Conservation (phyloP, 1,284 basidiomycete species). For the Tilletia indica region DNA sequence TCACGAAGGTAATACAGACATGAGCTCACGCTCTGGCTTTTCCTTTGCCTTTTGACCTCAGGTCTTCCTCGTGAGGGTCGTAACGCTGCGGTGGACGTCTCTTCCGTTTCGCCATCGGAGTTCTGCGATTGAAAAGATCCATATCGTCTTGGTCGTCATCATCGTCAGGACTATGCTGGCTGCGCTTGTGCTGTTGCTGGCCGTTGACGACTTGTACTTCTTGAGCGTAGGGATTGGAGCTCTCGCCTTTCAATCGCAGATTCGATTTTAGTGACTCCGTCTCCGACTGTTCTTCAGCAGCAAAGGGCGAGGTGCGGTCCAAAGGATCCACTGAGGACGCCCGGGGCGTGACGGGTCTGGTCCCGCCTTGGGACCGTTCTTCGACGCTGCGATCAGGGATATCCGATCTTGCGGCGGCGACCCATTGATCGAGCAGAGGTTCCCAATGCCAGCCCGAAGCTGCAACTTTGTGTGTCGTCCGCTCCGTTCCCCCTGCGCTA, state of each 20-base stretch:
- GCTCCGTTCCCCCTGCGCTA: too few relatives aligned
- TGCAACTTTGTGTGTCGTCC: too few relatives aligned
- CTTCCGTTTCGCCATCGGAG: neutral
- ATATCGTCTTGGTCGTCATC: neutral
- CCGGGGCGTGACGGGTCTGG: neutral
- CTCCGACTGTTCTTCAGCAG: neutral
- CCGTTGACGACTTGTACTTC: neutral
- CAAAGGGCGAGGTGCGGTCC: neutral
- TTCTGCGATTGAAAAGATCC: conserved; percentile 14
- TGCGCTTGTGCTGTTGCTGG: neutral
- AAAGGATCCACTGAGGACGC: neutral
- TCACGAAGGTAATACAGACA: too few relatives aligned
- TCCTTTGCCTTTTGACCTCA: neutral
- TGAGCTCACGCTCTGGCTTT: neutral
- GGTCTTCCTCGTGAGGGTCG: neutral
- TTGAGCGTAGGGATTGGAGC: neutral
- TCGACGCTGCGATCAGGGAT: neutral
- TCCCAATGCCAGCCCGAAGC: neutral
- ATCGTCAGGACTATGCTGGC: neutral
- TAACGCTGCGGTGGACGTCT: conserved; percentile 5
- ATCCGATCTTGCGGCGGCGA: neutral
- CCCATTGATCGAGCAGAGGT: conserved; percentile 4
- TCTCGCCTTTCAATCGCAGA: neutral
- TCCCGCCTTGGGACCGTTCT: neutral
- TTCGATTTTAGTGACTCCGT: neutral